A percentile compares a stretch with the other conserved stretches of the same genome.
Conservation (phyloP, 164 flowering plant genomes). For the Tetrastigma voinierianum region DNA sequence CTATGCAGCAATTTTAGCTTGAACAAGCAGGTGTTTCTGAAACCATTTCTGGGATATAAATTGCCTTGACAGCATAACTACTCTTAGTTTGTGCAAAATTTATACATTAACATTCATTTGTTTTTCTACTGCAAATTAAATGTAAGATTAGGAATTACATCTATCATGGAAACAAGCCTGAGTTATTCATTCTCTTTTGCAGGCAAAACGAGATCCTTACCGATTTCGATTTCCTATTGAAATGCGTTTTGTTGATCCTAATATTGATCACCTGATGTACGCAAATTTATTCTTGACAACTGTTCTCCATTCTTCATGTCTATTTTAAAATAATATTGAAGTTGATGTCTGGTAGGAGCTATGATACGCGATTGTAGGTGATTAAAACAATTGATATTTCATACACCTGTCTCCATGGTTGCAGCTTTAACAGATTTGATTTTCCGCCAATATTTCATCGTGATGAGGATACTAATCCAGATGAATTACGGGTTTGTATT, state of each 20-base stretch:
- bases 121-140: too few species aligned
- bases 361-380: too few species aligned
- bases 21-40: neutral
- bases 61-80: neutral
- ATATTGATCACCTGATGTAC: constrained; percentile 93
- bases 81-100: neutral
- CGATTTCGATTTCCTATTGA: constrained; percentile 94
- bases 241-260: constrained; percentile 92
- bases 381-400: neutral
- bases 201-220: constrained; percentile 98
- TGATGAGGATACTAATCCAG: constrained; percentile 76
- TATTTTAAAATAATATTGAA: neutral
- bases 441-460: constrained; percentile 93
- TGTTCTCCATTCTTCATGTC: neutral
- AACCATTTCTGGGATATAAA: neutral
- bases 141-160: constrained; percentile 2
- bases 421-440: constrained; percentile 93
- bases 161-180: neutral
- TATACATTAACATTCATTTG: neutral
- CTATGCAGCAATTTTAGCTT: neutral
- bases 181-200: constrained; percentile 30
- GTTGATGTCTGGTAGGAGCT: neutral
- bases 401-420: constrained; percentile 10
- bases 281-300: constrained; percentile 16
- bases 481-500: constrained; percentile 73